Evolutionary conservation across 768 basidiomycete genomes (phyloP).

Genomic region (Tricholoma furcatifolium): DNA sequence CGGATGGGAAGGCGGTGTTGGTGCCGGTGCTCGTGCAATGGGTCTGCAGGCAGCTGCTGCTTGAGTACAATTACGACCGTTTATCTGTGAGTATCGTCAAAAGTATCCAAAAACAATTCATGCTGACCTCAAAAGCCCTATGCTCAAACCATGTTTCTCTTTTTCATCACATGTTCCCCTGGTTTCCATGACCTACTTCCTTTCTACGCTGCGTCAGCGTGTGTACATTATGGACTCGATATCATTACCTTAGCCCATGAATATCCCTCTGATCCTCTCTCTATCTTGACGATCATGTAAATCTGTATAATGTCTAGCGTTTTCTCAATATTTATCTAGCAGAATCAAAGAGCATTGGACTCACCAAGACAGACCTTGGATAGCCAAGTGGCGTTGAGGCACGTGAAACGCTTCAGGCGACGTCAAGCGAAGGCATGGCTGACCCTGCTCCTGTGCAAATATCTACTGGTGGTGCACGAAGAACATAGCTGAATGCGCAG

Average conservation of each 20-base stretch:
- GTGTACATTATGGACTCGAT: conserved; percentile 1
- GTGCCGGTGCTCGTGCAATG: conserved; percentile 82
- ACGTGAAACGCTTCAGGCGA: too few relatives aligned
- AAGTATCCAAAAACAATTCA: background rate
- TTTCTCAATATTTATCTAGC: background rate
- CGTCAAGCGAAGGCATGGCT: too few relatives aligned
- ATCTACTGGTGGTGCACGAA: too few relatives aligned
- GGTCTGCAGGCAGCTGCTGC: conserved; percentile 44
- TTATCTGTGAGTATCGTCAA: conserved; percentile 6
- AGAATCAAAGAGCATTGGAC: background rate
- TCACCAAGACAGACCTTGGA: background rate
- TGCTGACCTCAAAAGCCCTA: conserved; percentile 6
- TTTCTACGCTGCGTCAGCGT: background rate
- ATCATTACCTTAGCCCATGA: conserved; percentile 6
- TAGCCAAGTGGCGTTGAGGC: background rate
- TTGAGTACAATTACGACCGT: conserved; percentile 10
- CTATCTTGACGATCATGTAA: background rate
- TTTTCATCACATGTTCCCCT: background rate
- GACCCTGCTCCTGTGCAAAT: too few relatives aligned
- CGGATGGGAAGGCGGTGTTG: conserved; percentile 76
- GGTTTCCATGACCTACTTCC: background rate
- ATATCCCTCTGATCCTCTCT: background rate
- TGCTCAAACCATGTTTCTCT: background rate
- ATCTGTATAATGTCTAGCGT: conserved; percentile 5
- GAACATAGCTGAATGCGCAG: too few relatives aligned